Conservation (phyloP, 441 rosid species). For the Dalechampia spathulata region DNA sequence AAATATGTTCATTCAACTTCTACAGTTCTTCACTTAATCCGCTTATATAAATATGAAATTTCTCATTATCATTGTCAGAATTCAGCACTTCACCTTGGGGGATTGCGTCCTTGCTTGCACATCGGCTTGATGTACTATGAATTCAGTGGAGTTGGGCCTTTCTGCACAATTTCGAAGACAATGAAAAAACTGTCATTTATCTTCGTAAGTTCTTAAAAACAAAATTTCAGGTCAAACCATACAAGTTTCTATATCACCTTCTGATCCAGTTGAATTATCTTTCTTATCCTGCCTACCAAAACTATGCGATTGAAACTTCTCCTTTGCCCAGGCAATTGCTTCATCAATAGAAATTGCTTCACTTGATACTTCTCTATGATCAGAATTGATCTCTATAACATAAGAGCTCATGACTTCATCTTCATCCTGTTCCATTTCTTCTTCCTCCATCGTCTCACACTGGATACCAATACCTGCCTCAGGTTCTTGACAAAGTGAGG, state of each 20-base stretch:
- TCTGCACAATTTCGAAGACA: constrained; percentile 22
- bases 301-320: constrained; percentile 44
- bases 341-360: constrained; percentile 75
- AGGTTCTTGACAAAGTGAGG: constrained; percentile 53
- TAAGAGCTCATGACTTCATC: constrained; percentile 73
- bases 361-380: constrained; percentile 28
- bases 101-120: constrained; percentile 16
- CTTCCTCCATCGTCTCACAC: constrained; percentile 18
- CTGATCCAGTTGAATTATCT: constrained; percentile 19
- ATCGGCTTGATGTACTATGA: constrained; percentile 8
- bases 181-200: background rate
- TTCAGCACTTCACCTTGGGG: constrained; percentile 21
- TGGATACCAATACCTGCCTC: constrained; percentile 11
- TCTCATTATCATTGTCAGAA: background rate
- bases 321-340: constrained; percentile 96
- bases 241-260: constrained; percentile 19
- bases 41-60: too few relatives aligned
- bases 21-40: background rate
- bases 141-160: constrained; percentile 15
- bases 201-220: background rate
- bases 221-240: background rate
- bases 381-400: constrained; percentile 79
- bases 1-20: background rate
- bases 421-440: constrained; percentile 34
- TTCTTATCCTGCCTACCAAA: constrained; percentile 17